Evolutionary conservation across 306 rosid species (phyloP), one percentile per base, ranked within the genome.

Genomic region (Malus orientalis): DNA sequence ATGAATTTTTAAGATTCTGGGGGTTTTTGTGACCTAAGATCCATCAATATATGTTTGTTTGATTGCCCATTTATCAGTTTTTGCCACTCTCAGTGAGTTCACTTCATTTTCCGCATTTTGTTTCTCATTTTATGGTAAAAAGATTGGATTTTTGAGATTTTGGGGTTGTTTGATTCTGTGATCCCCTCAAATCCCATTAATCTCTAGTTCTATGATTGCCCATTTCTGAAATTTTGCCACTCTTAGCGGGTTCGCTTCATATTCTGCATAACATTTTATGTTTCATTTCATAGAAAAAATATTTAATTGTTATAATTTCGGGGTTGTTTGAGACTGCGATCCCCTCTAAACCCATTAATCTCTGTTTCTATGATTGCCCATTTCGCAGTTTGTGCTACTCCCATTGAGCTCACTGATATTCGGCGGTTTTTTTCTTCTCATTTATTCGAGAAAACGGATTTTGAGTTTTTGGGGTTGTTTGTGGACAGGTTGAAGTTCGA

Each of bases 401-500:
- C 15, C 6, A 9, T 74, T 66, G 62, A 79, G 82, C 32, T n/a
- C 42, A 20, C 64, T 44, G 23, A 2, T 29, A 66, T 69, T 33
- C 40, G 45, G 27, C 25, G 3, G 1, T 59, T 44, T 47, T 47
- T 57, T 14, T 38, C 20, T 27, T 23, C 54, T 64, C 10, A 2
- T 63, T 25, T 32, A 1, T 6, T 75, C 25, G 51, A 51, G 49
- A 12, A 66, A 60, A 64, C 27, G 13, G 4, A n/a, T 19, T 4
- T 38, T 67, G 45, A 38, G 49, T 20, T 60, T n/a, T 53, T 47
- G 19, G 42, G 54, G 42, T 68, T 67, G 57, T 60, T 76, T 61
- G 55, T 74, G 76, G 59, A 23, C 49, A n/a, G 38, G 55, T 81
- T 72, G 79, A 71, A 51, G 36, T 20, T 75, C 58, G 74, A 15